Evolutionary conservation across 2,329 filamentous ascomycete species (phyloP).

Genomic region (Cytospora piceae): DNA sequence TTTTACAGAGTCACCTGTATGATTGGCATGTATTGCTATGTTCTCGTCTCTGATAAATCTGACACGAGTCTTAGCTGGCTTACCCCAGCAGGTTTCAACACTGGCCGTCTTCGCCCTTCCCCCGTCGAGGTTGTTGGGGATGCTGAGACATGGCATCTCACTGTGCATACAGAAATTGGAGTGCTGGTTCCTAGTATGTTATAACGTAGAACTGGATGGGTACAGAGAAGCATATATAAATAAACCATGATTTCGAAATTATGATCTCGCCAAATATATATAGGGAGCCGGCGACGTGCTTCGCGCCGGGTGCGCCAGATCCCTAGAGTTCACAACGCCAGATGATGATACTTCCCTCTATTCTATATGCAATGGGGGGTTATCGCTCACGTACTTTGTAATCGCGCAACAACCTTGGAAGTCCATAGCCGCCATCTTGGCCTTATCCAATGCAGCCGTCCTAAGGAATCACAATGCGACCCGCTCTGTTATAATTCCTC

Average conservation of each 20-base stretch:
- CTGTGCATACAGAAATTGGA: neutral
- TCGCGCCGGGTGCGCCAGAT: neutral
- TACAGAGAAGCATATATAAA: neutral
- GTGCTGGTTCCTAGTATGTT: neutral
- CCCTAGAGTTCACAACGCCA: neutral
- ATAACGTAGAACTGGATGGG: neutral
- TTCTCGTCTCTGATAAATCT: neutral
- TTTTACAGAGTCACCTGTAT: neutral
- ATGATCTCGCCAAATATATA: neutral
- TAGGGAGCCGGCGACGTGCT: neutral
- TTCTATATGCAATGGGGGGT: neutral
- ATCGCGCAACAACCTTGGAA: neutral
- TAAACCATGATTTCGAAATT: neutral
- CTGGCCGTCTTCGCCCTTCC: neutral
- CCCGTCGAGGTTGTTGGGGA: neutral
- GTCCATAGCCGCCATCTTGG: neutral
- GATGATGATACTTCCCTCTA: neutral
- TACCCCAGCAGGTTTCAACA: neutral
- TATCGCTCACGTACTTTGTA: neutral
- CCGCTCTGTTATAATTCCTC: neutral
- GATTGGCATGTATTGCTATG: neutral
- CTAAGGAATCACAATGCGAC: neutral
- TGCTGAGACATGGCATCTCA: neutral
- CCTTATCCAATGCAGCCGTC: neutral
- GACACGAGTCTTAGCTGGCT: neutral